These are phyloP conservation scores for Paulownia fortunei DNA, from an alignment of 257 asterid genomes.

Conservation along the genomic window DNA sequence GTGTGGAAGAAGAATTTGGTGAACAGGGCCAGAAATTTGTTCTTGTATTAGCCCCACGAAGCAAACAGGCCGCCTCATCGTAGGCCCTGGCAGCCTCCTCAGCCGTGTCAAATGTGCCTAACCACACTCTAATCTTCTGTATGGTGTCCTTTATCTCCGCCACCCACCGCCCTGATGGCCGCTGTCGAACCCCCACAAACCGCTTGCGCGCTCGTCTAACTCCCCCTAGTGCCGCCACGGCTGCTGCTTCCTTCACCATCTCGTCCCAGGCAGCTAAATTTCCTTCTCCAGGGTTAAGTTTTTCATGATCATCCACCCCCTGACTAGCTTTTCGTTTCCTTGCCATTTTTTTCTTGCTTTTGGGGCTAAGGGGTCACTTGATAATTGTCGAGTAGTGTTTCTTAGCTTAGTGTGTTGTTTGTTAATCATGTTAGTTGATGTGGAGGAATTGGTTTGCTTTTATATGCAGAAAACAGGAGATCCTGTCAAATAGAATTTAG, in stretches of 20 bases:
- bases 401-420: background rate
- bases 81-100: slow-evolving; percentile 86
- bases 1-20: slow-evolving; percentile 46
- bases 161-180: slow-evolving; percentile 89
- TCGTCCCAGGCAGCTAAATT: slow-evolving; percentile 50
- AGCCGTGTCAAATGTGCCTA: slow-evolving; percentile 85
- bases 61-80: slow-evolving; percentile 86
- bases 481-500: slow-evolving; percentile 22
- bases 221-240: slow-evolving; percentile 52
- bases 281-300: slow-evolving; percentile 28
- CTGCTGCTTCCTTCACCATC: slow-evolving; percentile 60
- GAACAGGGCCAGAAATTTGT: slow-evolving; percentile 82
- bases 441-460: slow-evolving; percentile 29
- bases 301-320: slow-evolving; percentile 31
- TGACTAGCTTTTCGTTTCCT: slow-evolving; percentile 66
- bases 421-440: slow-evolving; percentile 21
- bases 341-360: slow-evolving; percentile 42
- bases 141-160: slow-evolving; percentile 85
- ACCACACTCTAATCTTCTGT: slow-evolving; percentile 79
- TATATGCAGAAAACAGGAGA: slow-evolving; percentile 26
- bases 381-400: no score
- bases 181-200: slow-evolving; percentile 78
- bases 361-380: background rate
- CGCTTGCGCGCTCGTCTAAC: slow-evolving; percentile 56
- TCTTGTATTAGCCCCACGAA: slow-evolving; percentile 83